phyloP scores from a whole-genome alignment of 768 basidiomycete species.

The Trametes punicea region DNA sequence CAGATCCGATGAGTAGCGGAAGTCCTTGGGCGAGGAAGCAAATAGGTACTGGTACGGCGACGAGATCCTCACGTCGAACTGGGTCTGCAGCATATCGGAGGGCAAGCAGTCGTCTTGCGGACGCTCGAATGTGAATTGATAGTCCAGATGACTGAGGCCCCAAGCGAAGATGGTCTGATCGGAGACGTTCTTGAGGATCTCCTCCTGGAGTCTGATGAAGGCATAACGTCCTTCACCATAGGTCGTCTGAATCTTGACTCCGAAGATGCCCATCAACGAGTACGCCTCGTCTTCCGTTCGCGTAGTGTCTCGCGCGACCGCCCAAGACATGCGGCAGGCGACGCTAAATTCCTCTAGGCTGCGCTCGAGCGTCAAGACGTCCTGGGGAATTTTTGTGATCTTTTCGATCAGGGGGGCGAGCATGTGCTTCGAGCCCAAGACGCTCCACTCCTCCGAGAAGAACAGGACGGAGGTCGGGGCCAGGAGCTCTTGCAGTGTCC shows the following conservation, averaged over 20 bases:
- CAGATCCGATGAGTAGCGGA: neutral
- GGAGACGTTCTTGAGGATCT: constrained; percentile 11
- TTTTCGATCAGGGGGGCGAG: constrained; percentile 1
- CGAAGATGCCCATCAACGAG: constrained; percentile 17
- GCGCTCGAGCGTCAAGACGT: neutral
- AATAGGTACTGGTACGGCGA: constrained; percentile 1
- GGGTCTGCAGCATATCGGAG: neutral
- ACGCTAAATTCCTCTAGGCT: constrained; percentile 1
- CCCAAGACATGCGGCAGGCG: constrained; percentile 17
- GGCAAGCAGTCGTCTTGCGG: neutral
- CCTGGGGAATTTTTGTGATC: constrained; percentile 2
- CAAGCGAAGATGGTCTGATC: constrained; percentile 17
- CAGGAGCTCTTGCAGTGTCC: constrained; percentile 17
- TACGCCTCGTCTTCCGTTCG: constrained; percentile 17
- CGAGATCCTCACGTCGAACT: neutral
- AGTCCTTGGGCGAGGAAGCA: constrained; percentile 3
- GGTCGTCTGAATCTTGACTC: constrained; percentile 6
- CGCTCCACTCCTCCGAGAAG: constrained; percentile 5
- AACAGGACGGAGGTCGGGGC: constrained; percentile 9
- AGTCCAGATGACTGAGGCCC: neutral
- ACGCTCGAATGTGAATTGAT: neutral
- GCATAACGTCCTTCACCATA: constrained; percentile 17
- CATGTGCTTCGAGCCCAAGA: constrained; percentile 9
- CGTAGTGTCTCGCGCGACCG: constrained; percentile 2
- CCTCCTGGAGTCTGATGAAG: constrained; percentile 12